Conservation (phyloP, 768 basidiomycete species). For the Tylopilus plumbeoviolaceoides region DNA sequence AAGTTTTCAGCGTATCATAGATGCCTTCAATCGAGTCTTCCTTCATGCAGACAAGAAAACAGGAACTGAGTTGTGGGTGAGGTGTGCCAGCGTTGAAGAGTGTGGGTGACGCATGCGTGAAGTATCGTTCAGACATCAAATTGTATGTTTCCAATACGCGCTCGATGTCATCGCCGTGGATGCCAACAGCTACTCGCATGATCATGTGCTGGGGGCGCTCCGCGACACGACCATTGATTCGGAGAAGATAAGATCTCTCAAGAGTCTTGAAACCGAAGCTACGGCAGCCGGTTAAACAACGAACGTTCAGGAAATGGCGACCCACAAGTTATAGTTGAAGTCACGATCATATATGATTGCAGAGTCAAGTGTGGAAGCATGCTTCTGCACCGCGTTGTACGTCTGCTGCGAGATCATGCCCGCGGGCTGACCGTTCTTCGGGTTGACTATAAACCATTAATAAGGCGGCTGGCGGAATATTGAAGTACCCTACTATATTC, state of each 20-base stretch:
- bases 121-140: conserved; percentile 97
- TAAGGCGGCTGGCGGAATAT: neutral
- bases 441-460: conserved; percentile 62
- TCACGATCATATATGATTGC: conserved; percentile 98
- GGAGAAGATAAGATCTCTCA: conserved; percentile 94
- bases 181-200: conserved; percentile 98
- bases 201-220: conserved; percentile 99
- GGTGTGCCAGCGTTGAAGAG: conserved; percentile 98
- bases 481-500: conserved; percentile 60
- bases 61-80: conserved; percentile 90
- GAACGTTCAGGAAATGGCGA: conserved; percentile 1
- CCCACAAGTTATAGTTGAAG: conserved; percentile 94
- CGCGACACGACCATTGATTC: conserved; percentile 90
- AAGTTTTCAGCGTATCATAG: conserved; percentile 96
- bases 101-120: conserved; percentile 97
- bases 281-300: neutral
- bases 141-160: conserved; percentile 89
- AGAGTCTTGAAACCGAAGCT: conserved; percentile 99
- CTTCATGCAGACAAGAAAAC: conserved; percentile 98
- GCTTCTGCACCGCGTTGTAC: conserved; percentile 75
- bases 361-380: conserved; percentile 82
- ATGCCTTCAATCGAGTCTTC: conserved; percentile 99
- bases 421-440: conserved; percentile 84
- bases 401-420: conserved; percentile 90
- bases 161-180: conserved; percentile 88